Evolutionary conservation across 768 basidiomycete genomes (phyloP).

Genomic region (Tricholoma matsutake): DNA sequence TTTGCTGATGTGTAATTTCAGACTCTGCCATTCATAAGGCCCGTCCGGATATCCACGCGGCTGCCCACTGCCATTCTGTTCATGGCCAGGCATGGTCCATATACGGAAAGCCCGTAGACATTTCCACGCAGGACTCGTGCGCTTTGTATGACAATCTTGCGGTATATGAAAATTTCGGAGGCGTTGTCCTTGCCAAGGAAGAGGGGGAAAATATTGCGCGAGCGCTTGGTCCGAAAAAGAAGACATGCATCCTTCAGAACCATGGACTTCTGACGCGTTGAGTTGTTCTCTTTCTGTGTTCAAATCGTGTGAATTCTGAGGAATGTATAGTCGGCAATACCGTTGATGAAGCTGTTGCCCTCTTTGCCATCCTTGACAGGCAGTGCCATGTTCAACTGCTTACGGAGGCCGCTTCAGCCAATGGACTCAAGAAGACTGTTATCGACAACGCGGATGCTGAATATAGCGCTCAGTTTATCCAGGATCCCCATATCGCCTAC

Average conservation of each 20-base stretch:
- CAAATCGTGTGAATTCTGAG: not conserved
- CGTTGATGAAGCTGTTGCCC: slow-evolving; percentile 41
- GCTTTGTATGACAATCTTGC: slow-evolving; percentile 42
- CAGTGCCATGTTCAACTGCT: slow-evolving; percentile 46
- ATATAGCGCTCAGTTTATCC: slow-evolving; percentile 19
- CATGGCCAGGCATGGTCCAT: slow-evolving; percentile 49
- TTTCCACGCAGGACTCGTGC: slow-evolving; percentile 43
- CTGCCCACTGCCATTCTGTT: slow-evolving; percentile 46
- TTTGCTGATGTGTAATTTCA: not conserved
- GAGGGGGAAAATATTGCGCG: slow-evolving; percentile 45
- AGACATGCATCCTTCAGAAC: slow-evolving; percentile 42
- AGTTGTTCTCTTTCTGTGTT: not conserved
- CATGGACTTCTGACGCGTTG: slow-evolving; percentile 35
- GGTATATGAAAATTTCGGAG: slow-evolving; percentile 44
- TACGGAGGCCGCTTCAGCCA: slow-evolving; percentile 38
- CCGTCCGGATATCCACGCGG: slow-evolving; percentile 45
- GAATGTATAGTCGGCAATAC: slow-evolving; percentile 29
- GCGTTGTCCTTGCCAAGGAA: slow-evolving; percentile 42
- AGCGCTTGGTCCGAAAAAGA: slow-evolving; percentile 37
- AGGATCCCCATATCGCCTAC: slow-evolving; percentile 19
- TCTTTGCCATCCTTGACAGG: slow-evolving; percentile 41
- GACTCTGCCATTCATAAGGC: slow-evolving; percentile 43
- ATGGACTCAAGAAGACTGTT: slow-evolving; percentile 16
- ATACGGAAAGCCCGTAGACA: slow-evolving; percentile 40
- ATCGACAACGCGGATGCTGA: slow-evolving; percentile 25